Evolutionary conservation across 1,139 yeast genomes (phyloP).

Genomic region (Starmera stellimalicola): DNA sequence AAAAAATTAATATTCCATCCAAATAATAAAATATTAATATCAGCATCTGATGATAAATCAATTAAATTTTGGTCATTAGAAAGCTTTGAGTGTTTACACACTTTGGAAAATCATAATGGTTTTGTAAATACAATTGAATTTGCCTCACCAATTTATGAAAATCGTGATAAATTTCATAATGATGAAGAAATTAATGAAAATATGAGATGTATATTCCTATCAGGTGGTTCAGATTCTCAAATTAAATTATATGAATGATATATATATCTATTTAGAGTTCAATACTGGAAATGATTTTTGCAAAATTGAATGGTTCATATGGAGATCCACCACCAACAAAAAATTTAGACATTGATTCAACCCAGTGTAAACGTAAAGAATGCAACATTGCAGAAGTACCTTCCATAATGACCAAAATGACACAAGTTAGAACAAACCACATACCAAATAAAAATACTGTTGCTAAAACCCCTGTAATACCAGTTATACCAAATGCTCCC

Average conservation of each 20-base stretch:
- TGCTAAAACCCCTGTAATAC: conserved; percentile 58
- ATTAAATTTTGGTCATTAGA: conserved; percentile 75
- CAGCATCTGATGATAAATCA: conserved; percentile 74
- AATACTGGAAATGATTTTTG: conserved; percentile 20
- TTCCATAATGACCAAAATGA: conserved; percentile 92
- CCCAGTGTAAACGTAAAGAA: conserved; percentile 96
- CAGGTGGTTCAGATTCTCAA: conserved; percentile 52
- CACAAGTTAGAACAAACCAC: conserved; percentile 90
- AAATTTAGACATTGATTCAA: conserved; percentile 97
- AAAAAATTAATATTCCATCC: conserved; percentile 66
- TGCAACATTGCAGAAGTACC: conserved; percentile 99
- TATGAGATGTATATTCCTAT: conserved; percentile 47
- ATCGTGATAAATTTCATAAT: conserved; percentile 5
- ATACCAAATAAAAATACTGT: conserved; percentile 77
- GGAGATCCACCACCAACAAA: conserved; percentile 93
- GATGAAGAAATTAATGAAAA: conserved; percentile 19
- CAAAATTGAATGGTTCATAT: conserved; percentile 73
- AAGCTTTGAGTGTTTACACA: conserved; percentile 42
- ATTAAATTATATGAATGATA: conserved; percentile 39
- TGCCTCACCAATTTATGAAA: conserved; percentile 34
- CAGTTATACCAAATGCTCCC: conserved; percentile 71
- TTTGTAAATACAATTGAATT: conserved; percentile 60
- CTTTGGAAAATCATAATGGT: conserved; percentile 60
- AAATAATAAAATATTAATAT: conserved; percentile 58
- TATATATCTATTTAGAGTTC: conserved; percentile 8